Percentiles rank a stretch among this genome's conserved stretches.
These are phyloP conservation scores for Anisodus tanguticus DNA, from an alignment of 257 asterid genomes.

Conservation along the genomic window DNA sequence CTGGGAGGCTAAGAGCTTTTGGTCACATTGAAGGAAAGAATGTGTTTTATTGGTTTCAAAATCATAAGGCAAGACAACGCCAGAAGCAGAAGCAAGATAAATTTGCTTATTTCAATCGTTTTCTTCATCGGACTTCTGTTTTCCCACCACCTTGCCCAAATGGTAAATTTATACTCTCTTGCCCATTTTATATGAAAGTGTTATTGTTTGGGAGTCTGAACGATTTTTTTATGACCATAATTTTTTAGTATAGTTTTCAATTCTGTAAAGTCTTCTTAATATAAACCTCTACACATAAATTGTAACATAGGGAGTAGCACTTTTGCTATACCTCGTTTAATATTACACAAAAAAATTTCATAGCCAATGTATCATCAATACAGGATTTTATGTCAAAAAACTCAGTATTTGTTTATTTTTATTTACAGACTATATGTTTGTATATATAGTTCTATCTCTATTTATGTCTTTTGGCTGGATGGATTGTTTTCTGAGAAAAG, in stretches of 20 bases:
- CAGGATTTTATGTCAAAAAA: too few species aligned
- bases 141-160: conserved; percentile 47
- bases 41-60: conserved; percentile 93
- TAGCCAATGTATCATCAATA: neutral
- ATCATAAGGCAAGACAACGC: conserved; percentile 87
- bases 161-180: conserved; percentile 38
- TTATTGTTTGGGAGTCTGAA: neutral
- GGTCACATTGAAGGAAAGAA: conserved; percentile 90
- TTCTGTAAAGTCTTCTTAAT: neutral
- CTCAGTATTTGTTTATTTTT: neutral
- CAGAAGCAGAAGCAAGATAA: conserved; percentile 76
- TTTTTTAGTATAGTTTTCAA: neutral
- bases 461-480: neutral
- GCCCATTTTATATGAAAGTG: neutral
- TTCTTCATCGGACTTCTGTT: conserved; percentile 41
- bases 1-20: conserved; percentile 54
- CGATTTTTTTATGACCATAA: neutral
- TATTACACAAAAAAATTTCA: neutral
- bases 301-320: neutral
- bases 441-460: neutral
- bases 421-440: neutral
- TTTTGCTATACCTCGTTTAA: neutral
- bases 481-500: neutral
- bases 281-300: neutral
- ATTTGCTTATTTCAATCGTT: conserved; percentile 52